Percentiles rank a stretch among this genome's conserved stretches.
These are phyloP conservation scores for Papiliotrema laurentii DNA, from an alignment of 1,284 basidiomycete species.

Conservation along the genomic window DNA sequence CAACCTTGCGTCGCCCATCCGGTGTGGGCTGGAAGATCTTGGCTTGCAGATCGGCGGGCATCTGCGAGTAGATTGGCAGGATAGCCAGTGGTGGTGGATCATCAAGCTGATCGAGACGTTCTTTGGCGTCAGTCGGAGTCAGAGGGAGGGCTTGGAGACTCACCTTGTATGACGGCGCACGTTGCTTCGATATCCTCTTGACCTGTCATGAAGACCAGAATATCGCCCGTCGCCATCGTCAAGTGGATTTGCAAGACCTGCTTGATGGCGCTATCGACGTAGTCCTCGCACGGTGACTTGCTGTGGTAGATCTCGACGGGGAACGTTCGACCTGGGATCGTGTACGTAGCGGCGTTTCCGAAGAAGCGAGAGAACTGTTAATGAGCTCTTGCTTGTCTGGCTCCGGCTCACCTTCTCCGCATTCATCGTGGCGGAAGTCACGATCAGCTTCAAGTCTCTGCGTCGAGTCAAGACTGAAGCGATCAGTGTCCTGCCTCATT, in stretches of 20 bases:
- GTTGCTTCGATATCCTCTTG: constrained; percentile 98
- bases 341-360: constrained; percentile 90
- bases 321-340: constrained; percentile 97
- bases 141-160: constrained; percentile 16
- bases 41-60: constrained; percentile 98
- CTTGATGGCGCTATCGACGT: constrained; percentile 96
- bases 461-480: constrained; percentile 75
- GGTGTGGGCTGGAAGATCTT: constrained; percentile 93
- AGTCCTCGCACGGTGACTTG: constrained; percentile 97
- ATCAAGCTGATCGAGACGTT: constrained; percentile 84
- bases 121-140: constrained; percentile 54
- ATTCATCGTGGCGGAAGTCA: constrained; percentile 99
- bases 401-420: constrained; percentile 77
- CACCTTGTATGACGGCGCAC: constrained; percentile 82
- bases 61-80: constrained; percentile 97
- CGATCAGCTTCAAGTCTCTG: constrained; percentile 90
- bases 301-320: constrained; percentile 95
- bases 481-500: neutral
- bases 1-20: constrained; percentile 93
- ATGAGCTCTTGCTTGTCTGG: neutral
- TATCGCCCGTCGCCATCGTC: constrained; percentile 88
- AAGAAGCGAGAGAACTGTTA: constrained; percentile 86
- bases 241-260: constrained; percentile 96
- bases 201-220: constrained; percentile 99
- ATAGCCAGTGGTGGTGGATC: constrained; percentile 82